Base-by-base conservation (phyloP, 1,284 basidiomycete genomes). In the Malassezia equina region DNA sequence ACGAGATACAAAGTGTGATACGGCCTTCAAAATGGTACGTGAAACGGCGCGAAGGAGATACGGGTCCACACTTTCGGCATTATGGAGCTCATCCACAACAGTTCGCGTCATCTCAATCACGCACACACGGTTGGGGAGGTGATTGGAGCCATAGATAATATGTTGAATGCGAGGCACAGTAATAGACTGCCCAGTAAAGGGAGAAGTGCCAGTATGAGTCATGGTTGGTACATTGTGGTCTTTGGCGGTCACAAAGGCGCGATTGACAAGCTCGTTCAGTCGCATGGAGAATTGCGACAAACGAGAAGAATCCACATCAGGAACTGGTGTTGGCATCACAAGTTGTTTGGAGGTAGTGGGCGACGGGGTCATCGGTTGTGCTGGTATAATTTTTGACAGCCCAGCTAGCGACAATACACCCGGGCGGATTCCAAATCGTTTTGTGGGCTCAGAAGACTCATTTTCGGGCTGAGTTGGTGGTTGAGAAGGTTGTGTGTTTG, bases 201-300 rank as follows among this genome's bases (percentile, higher is more conserved):
- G 48, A 15, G 60, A 51, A 15, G 47, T 51, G 17, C 39, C 39
- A 7, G 40, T 17, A 4, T 45, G 24, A 15, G 47, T 12, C 11
- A 50, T 43, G 12, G 34, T 39, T 4, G 55, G 29, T 7, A 45
- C 23, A 23, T 45, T 27, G 17, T 21, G 45, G 44, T 27, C 27
- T 19, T 46, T 54, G n/a, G 54, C 43, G 3, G 69, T 61, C 2
- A 64, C 55, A 51, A 73, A 71, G 21, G 68, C 65, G 51, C 67
- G 65, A 61, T 71, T 73, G 40, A 72, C 66, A 23, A 73, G 64
- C 36, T 73, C 71, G 50, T 64, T 71, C 25, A 73, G 60, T 28
- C 55, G 56, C 9, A 73, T 60, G 2, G 64, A 63, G 52, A 68
- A 71, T 27, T 73, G 66, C 7, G 66, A 65, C 36, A 71, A 58